Conservation (phyloP, 495 filamentous ascomycete genomes). For the Penicillium psychrofluorescens region DNA sequence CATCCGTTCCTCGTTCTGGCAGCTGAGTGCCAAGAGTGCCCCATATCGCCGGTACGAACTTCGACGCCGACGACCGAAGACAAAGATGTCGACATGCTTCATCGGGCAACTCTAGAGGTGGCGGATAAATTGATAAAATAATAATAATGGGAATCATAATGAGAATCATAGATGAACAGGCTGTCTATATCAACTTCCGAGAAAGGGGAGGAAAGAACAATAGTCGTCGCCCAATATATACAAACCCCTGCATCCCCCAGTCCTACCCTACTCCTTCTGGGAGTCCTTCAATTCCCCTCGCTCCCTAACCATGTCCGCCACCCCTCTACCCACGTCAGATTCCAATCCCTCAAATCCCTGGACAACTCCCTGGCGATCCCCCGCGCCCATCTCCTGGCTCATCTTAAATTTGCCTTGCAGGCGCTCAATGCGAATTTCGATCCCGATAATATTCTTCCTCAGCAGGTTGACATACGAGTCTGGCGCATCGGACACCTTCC, state of each 20-base stretch:
- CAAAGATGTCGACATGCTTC: too few relatives aligned
- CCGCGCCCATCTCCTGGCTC: conserved; percentile 45
- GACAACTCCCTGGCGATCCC: conserved; percentile 42
- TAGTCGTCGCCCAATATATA: not conserved
- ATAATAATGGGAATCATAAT: too few relatives aligned
- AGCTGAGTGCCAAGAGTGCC: too few relatives aligned
- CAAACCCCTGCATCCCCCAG: not conserved
- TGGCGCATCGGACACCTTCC: conserved; percentile 46
- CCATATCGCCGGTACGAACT: too few relatives aligned
- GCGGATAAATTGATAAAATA: too few relatives aligned
- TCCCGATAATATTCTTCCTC: conserved; percentile 48
- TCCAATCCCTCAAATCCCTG: conserved; percentile 40
- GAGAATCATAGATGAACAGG: too few relatives aligned
- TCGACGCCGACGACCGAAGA: too few relatives aligned
- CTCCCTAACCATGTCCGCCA: conserved; percentile 39
- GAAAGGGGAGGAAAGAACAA: not conserved
- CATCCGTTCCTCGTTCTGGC: too few relatives aligned
- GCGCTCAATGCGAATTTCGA: conserved; percentile 42
- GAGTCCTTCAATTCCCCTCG: conserved; percentile 16
- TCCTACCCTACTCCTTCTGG: not conserved
- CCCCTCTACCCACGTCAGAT: conserved; percentile 26
- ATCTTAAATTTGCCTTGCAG: conserved; percentile 52
- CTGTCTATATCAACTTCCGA: too few relatives aligned
- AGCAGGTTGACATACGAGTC: conserved; percentile 36
- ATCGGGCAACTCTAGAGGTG: too few relatives aligned